Evolutionary conservation across 2,329 filamentous ascomycete genomes (phyloP).

Genomic region (Paraconiothyrium sp.): DNA sequence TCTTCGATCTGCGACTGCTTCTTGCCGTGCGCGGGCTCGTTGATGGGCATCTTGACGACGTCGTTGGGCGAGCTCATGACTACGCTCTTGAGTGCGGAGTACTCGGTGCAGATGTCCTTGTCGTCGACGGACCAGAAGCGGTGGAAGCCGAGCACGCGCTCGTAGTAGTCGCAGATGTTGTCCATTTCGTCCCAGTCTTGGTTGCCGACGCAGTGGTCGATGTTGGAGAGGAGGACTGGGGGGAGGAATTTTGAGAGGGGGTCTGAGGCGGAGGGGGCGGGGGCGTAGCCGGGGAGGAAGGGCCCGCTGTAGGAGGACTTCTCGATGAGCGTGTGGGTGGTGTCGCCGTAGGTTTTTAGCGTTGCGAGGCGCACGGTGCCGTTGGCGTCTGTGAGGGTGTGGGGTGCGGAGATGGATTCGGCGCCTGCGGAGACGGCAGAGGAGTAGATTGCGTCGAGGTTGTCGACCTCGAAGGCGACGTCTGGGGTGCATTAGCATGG

Average conservation of each 20-base stretch:
- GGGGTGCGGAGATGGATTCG: slow-evolving; percentile 70
- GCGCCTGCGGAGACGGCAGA: slow-evolving; percentile 74
- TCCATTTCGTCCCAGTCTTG: slow-evolving; percentile 94
- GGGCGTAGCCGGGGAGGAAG: slow-evolving; percentile 82
- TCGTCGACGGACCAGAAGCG: slow-evolving; percentile 98
- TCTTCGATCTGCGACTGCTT: slow-evolving; percentile 96
- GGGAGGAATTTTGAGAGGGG: slow-evolving; percentile 65
- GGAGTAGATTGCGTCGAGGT: slow-evolving; percentile 80
- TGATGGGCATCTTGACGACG: slow-evolving; percentile 97
- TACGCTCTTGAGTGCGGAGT: slow-evolving; percentile 85
- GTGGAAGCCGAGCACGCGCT: slow-evolving; percentile 89
- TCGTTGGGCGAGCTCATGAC: slow-evolving; percentile 91
- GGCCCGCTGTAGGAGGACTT: slow-evolving; percentile 73
- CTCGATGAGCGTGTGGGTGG: slow-evolving; percentile 89
- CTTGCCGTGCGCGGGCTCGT: slow-evolving; percentile 90
- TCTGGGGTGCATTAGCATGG: slow-evolving; percentile 58
- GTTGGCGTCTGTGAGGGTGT: slow-evolving; percentile 62
- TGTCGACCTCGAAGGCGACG: slow-evolving; percentile 93
- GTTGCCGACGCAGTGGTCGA: slow-evolving; percentile 98
- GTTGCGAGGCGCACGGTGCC: slow-evolving; percentile 78
- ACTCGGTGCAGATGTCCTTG: slow-evolving; percentile 90
- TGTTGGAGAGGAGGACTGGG: slow-evolving; percentile 72
- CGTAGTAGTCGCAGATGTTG: slow-evolving; percentile 75
- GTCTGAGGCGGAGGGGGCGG: slow-evolving; percentile 57
- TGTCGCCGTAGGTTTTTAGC: slow-evolving; percentile 93